Percentiles rank a stretch among this genome's conserved stretches.
phyloP scores from a whole-genome alignment of 768 basidiomycete species.

The Trametes coccinea region DNA sequence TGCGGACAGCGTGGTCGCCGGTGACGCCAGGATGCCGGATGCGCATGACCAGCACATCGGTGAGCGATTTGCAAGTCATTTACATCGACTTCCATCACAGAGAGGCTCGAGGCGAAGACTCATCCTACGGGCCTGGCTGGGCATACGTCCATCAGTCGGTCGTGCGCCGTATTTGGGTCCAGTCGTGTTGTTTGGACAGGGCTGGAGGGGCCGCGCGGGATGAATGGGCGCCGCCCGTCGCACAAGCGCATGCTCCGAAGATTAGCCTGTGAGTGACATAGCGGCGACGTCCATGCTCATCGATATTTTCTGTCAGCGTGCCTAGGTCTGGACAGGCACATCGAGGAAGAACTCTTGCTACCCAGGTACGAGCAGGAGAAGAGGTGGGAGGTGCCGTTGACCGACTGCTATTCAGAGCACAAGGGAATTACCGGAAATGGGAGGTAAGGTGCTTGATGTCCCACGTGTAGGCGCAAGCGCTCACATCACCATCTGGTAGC shows the following conservation, averaged over 20 bases:
- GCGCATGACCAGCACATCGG: background rate
- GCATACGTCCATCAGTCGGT: background rate
- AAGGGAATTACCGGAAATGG: constrained; percentile 25
- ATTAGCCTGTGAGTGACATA: background rate
- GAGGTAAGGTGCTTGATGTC: constrained; percentile 16
- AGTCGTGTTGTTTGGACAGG: constrained; percentile 4
- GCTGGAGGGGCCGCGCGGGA: background rate
- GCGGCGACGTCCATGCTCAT: background rate
- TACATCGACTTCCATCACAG: background rate
- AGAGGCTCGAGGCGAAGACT: background rate
- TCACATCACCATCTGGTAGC: constrained; percentile 3
- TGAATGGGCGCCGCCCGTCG: background rate
- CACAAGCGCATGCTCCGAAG: background rate
- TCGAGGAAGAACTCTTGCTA: background rate
- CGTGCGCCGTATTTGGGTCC: constrained; percentile 1
- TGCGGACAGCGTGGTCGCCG: background rate
- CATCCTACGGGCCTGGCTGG: too few relatives aligned
- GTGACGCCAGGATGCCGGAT: constrained; percentile 1
- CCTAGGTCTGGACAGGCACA: constrained; percentile 12
- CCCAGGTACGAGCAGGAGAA: constrained; percentile 10
- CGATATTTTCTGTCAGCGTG: background rate
- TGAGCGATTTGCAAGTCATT: background rate
- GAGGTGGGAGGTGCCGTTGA: background rate
- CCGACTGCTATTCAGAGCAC: constrained; percentile 25
- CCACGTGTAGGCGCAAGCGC: constrained; percentile 18